Base-by-base conservation (phyloP, 495 filamentous ascomycete species). In the Podospora appendiculata region DNA sequence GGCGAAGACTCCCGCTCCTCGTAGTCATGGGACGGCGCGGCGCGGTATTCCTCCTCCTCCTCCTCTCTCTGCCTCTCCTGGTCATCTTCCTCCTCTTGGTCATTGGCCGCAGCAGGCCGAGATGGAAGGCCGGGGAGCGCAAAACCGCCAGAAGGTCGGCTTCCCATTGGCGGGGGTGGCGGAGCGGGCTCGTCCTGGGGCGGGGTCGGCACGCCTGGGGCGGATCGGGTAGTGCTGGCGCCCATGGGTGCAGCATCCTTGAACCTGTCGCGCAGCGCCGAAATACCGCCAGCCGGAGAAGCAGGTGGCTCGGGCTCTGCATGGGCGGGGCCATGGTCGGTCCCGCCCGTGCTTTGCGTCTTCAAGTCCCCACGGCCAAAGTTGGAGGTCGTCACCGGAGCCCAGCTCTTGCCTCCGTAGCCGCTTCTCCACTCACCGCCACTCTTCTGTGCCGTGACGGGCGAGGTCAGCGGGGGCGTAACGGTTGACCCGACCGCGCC, bases 341-440 rank as follows among this genome's bases (percentile, higher is more conserved):
- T 74, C 33, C 78, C 77, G 16, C 80, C 87, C 1, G 80, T 79
- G 42, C 68, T 66, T 55, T 86, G 82, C 44, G 83, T 70, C 34
- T 75, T 73, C 17, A 79, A 67, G 47, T 74, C 79, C 40, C 85
- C 83, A 45, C 81, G 83, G 6, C 85, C 85, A 44, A 80, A 90
- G 41, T 79, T 69, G 12, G 79, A 80, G 2, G 87, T 87, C 50
- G 87, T 81, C 32, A 96, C 86, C 0, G 92, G 76, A 10, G 84
- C 89, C 89, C 91, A 96, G 11, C 81, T 81, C 69, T 94, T 96
- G 13, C 91, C 90, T 16, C 74, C 74, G 57, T 96, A 95, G 8
- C 87, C 86, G 66, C 90, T 94, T 75, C 89, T 89, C 90, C 90
- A 96, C 53, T 85, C 84, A 35, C 77, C 77, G 39, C 86, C 89